Conservation (phyloP, 73 alveolate species). For the Tetrahymena elliotti region DNA sequence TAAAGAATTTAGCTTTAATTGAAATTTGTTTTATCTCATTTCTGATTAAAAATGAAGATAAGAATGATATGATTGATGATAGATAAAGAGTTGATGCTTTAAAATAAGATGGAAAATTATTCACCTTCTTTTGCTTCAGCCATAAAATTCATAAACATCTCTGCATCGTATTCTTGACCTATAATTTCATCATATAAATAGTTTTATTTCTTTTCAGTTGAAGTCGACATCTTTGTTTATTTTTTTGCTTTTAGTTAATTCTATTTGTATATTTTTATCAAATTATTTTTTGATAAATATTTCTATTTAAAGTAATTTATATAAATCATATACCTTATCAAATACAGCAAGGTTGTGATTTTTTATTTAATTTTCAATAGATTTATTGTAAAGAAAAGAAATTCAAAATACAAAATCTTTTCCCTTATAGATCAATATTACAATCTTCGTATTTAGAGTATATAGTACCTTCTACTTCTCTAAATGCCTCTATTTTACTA, state of each 20-base stretch:
- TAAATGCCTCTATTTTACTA: neutral
- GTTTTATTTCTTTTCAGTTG: neutral
- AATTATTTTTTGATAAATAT: neutral
- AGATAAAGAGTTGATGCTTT: neutral
- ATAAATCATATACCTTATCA: too few species aligned
- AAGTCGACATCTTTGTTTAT: neutral
- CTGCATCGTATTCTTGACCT: neutral
- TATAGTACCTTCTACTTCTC: neutral
- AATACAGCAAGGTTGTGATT: too few species aligned
- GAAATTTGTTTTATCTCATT: neutral
- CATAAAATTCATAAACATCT: neutral
- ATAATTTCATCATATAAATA: neutral
- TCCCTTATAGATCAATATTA: neutral
- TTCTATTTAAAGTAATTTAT: neutral
- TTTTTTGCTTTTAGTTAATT: neutral
- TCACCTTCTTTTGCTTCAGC: neutral
- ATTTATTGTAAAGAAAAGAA: neutral
- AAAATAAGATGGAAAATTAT: neutral
- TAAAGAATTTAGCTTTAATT: neutral
- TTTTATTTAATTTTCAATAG: neutral
- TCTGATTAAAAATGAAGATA: too few species aligned
- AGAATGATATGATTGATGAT: too few species aligned
- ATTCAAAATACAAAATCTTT: neutral
- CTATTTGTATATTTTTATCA: neutral
- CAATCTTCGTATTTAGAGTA: neutral